Percentiles rank a stretch among this genome's conserved stretches.
Conservation (phyloP, 2,329 filamentous ascomycete species). For the Beauveria sp. region DNA sequence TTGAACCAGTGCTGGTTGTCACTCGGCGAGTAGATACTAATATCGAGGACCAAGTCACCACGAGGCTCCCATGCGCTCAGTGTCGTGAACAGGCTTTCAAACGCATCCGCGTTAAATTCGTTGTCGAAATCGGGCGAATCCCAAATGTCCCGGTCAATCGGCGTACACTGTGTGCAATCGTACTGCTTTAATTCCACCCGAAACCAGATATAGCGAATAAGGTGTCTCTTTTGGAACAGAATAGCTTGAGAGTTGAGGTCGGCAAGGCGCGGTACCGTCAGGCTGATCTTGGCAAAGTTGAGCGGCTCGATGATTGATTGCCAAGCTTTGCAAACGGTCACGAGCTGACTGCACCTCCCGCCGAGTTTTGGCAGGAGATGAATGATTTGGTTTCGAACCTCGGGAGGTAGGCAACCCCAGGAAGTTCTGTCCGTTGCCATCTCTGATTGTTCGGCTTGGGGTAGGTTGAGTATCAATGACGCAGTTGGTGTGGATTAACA, state of each 20-base stretch:
- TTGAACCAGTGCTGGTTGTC: slow-evolving; percentile 30
- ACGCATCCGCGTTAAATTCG: slow-evolving; percentile 20
- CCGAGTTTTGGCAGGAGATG: background rate
- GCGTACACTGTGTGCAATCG: slow-evolving; percentile 15
- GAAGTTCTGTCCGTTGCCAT: background rate
- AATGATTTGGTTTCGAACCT: background rate
- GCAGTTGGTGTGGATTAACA: background rate
- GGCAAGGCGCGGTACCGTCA: slow-evolving; percentile 12
- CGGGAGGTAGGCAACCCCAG: background rate
- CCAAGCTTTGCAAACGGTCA: slow-evolving; percentile 15
- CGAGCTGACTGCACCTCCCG: slow-evolving; percentile 6
- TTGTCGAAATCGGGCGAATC: slow-evolving; percentile 16
- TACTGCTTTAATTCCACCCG: slow-evolving; percentile 21
- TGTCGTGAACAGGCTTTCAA: slow-evolving; percentile 23
- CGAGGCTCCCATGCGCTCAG: slow-evolving; percentile 26
- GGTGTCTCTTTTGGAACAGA: slow-evolving; percentile 17
- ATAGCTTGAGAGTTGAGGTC: slow-evolving; percentile 13
- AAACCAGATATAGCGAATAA: slow-evolving; percentile 23
- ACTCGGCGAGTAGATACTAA: slow-evolving; percentile 30
- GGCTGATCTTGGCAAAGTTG: slow-evolving; percentile 21
- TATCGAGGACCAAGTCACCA: slow-evolving; percentile 28
- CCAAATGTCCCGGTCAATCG: background rate
- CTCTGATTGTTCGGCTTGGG: background rate
- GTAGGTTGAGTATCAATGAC: background rate
- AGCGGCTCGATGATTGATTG: slow-evolving; percentile 18